phyloP scores from a whole-genome alignment of 1,284 basidiomycete genomes.

The Moesziomyces antarcticus region DNA sequence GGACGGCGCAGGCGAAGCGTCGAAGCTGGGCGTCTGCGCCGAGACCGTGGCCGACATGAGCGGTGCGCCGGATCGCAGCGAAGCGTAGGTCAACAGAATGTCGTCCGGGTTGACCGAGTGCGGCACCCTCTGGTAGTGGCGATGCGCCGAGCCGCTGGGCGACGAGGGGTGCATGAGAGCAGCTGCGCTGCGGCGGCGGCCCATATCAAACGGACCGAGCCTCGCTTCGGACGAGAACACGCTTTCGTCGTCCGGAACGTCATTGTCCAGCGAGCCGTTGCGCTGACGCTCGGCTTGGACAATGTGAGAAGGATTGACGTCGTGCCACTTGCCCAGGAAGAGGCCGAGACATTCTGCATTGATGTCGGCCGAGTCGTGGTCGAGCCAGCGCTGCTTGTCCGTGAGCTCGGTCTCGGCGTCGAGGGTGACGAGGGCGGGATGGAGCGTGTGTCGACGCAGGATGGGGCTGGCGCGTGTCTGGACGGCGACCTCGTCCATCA shows the following conservation, averaged over 20 bases:
- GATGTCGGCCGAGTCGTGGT: conserved; percentile 76
- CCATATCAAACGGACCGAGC: conserved; percentile 32
- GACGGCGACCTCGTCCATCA: conserved; percentile 75
- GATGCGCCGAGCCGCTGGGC: conserved; percentile 26
- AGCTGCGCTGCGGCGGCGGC: conserved; percentile 28
- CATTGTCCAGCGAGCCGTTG: conserved; percentile 18
- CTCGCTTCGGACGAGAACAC: conserved; percentile 35
- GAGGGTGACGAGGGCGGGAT: conserved; percentile 78
- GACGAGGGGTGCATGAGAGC: conserved; percentile 31
- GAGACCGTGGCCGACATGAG: conserved; percentile 22
- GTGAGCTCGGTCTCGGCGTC: conserved; percentile 76
- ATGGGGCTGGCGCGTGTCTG: conserved; percentile 69
- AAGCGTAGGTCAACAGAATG: conserved; percentile 48
- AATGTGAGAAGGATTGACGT: conserved; percentile 41
- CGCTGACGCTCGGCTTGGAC: conserved; percentile 36
- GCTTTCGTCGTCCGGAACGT: conserved; percentile 29
- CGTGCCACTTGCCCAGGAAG: conserved; percentile 53
- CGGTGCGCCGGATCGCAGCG: conserved; percentile 47
- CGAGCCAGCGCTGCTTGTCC: conserved; percentile 76
- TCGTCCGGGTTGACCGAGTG: conserved; percentile 46
- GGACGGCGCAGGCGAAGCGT: conserved; percentile 7
- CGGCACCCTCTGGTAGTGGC: conserved; percentile 34
- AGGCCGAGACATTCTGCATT: conserved; percentile 75
- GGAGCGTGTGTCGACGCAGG: conserved; percentile 78
- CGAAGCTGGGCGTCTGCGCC: conserved; percentile 10